phyloP scores from a whole-genome alignment of 495 filamentous ascomycete genomes.

The Pseudomonodictys pantanalensis region DNA sequence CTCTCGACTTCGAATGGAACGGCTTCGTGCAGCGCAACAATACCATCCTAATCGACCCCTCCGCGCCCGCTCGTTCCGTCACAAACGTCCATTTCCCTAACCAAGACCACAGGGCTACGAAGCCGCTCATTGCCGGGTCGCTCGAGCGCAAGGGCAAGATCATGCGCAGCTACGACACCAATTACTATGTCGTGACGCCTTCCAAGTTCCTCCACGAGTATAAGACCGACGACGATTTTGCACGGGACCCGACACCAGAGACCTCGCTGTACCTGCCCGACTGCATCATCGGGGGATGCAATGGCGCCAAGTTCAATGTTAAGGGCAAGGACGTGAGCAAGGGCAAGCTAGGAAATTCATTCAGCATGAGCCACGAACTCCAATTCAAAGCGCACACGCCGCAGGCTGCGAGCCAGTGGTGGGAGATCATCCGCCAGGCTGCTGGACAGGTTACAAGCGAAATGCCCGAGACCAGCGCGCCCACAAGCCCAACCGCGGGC shows the following conservation, averaged over 20 bases:
- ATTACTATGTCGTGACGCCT: slow-evolving; percentile 86
- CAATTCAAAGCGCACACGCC: slow-evolving; percentile 72
- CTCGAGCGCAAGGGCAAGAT: slow-evolving; percentile 73
- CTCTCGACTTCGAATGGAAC: slow-evolving; percentile 89
- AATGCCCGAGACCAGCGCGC: slow-evolving; percentile 32
- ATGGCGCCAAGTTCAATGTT: slow-evolving; percentile 81
- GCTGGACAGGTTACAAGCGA: slow-evolving; percentile 38
- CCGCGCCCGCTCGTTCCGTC: slow-evolving; percentile 65
- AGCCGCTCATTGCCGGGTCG: slow-evolving; percentile 78
- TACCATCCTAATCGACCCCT: slow-evolving; percentile 74
- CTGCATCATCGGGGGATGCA: slow-evolving; percentile 70
- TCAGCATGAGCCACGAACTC: slow-evolving; percentile 62
- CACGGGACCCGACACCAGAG: slow-evolving; percentile 77
- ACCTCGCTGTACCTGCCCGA: slow-evolving; percentile 90
- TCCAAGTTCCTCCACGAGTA: slow-evolving; percentile 90
- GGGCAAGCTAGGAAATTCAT: slow-evolving; percentile 57
- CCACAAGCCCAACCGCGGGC: slow-evolving; percentile 22
- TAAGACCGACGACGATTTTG: slow-evolving; percentile 84
- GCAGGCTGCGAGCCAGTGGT: slow-evolving; percentile 78
- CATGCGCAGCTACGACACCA: slow-evolving; percentile 70
- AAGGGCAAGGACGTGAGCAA: slow-evolving; percentile 85
- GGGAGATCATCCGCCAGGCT: slow-evolving; percentile 56
- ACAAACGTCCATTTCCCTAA: slow-evolving; percentile 79
- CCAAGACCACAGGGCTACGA: slow-evolving; percentile 75
- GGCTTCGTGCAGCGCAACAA: slow-evolving; percentile 70